Conservation (phyloP, 495 filamentous ascomycete species). For the Cudoniella acicularis region DNA sequence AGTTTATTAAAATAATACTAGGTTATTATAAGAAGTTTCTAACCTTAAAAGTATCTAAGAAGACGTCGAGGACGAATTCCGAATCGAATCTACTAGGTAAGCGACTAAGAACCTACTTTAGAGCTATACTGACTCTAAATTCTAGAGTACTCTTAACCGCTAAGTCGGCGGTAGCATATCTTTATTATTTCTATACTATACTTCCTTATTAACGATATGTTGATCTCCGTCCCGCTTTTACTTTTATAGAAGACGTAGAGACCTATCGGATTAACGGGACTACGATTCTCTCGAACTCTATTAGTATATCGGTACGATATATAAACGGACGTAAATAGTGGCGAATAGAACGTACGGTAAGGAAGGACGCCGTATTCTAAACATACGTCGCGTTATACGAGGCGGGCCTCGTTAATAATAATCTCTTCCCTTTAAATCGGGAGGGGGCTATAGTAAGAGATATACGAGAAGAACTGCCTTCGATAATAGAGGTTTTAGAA, state of each 20-base stretch:
- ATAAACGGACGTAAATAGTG: conserved; percentile 50
- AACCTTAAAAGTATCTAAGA: conserved; percentile 49
- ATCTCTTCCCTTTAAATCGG: conserved; percentile 4
- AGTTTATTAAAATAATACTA: conserved; percentile 64
- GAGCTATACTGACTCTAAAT: neutral
- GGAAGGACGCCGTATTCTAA: conserved; percentile 77
- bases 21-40: conserved; percentile 42
- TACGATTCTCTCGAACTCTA: conserved; percentile 64
- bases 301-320: conserved; percentile 57
- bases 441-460: neutral
- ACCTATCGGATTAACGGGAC: conserved; percentile 37
- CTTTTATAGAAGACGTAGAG: conserved; percentile 24
- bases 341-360: conserved; percentile 68
- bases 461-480: neutral
- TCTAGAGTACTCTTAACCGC: conserved; percentile 60
- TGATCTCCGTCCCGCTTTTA: conserved; percentile 43
- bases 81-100: conserved; percentile 45
- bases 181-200: conserved; percentile 73
- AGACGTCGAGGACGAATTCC: conserved; percentile 39
- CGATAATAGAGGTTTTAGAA: conserved; percentile 1
- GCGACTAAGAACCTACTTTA: neutral
- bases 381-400: conserved; percentile 62
- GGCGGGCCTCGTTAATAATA: conserved; percentile 65
- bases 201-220: conserved; percentile 52
- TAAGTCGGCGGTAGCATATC: conserved; percentile 63